These are phyloP conservation scores for Puccinia polysora DNA, from an alignment of 1,284 basidiomycete genomes.

Conservation along the genomic window DNA sequence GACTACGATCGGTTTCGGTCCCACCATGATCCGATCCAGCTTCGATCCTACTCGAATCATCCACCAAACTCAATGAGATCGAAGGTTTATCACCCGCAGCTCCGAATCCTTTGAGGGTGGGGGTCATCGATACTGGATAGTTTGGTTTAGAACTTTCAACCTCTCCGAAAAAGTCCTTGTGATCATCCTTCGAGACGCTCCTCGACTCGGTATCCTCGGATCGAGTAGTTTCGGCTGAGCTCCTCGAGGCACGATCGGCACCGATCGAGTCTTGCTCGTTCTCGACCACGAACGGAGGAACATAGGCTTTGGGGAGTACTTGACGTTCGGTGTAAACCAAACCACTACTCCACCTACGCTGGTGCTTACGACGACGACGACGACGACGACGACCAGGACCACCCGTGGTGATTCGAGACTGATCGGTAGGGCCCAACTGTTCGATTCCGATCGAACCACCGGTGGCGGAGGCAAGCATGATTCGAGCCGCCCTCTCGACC, in stretches of 20 bases:
- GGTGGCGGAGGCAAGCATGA: slow-evolving; percentile 49
- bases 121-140: slow-evolving; percentile 9
- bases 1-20: not conserved
- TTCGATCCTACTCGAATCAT: not conserved
- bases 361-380: no score
- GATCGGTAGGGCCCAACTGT: not conserved
- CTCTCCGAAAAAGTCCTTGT: no score
- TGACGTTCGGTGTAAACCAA: not conserved
- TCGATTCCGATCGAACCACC: slow-evolving; percentile 14
- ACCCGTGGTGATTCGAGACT: slow-evolving; percentile 41
- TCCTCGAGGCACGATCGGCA: not conserved
- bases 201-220: no score
- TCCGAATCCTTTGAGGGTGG: slow-evolving; percentile 40
- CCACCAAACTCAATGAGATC: slow-evolving; percentile 16
- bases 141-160: no score
- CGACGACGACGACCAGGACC: no score
- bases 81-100: slow-evolving; percentile 26
- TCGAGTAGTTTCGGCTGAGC: not conserved
- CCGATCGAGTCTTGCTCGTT: not conserved
- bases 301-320: no score
- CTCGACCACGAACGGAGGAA: no score
- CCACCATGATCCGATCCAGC: not conserved
- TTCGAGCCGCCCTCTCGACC: slow-evolving; percentile 54
- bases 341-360: slow-evolving; percentile 29
- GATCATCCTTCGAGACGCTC: no score